Evolutionary conservation across 371 early-diverging fungal genomes (phyloP).

Genomic region (Syncephalastrum monosporum): DNA sequence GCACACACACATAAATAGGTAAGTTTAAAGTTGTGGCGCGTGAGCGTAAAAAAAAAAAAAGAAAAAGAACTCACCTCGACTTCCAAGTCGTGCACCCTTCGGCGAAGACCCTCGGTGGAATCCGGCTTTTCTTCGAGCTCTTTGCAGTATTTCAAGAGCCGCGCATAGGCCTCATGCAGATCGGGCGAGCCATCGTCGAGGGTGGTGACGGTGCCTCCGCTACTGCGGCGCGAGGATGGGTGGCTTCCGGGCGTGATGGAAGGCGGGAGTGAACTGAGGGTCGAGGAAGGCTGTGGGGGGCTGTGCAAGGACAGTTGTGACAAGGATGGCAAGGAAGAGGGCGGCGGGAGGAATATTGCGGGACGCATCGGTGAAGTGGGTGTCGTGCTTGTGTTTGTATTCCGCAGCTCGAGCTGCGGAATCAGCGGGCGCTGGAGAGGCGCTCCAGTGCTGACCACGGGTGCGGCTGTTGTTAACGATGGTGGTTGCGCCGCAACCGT

Average conservation of each 20-base stretch:
- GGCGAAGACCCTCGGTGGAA: constrained; percentile 13
- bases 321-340: constrained; percentile 1
- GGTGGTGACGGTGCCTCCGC: background rate
- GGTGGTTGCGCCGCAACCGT: background rate
- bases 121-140: constrained; percentile 10
- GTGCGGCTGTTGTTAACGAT: background rate
- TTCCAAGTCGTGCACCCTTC: constrained; percentile 30
- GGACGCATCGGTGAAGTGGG: background rate
- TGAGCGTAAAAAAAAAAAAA: constrained; percentile 3
- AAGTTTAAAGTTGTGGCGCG: too few species aligned
- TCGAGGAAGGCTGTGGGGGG: too few species aligned
- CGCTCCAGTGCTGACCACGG: background rate
- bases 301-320: background rate
- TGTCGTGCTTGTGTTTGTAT: constrained; percentile 4
- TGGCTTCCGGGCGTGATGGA: background rate
- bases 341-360: background rate
- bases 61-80: constrained; percentile 24
- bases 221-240: constrained; percentile 1
- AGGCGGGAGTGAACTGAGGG: too few species aligned
- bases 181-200: background rate
- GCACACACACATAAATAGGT: too few species aligned
- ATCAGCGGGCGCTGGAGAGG: constrained; percentile 2
- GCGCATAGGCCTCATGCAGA: constrained; percentile 5
- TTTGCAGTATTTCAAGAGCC: constrained; percentile 3
- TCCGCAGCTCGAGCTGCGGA: constrained; percentile 10